A percentile compares a stretch with the other conserved stretches of the same genome.
Conservation (phyloP, 495 filamentous ascomycete species). For the Xylaria bambusicola region DNA sequence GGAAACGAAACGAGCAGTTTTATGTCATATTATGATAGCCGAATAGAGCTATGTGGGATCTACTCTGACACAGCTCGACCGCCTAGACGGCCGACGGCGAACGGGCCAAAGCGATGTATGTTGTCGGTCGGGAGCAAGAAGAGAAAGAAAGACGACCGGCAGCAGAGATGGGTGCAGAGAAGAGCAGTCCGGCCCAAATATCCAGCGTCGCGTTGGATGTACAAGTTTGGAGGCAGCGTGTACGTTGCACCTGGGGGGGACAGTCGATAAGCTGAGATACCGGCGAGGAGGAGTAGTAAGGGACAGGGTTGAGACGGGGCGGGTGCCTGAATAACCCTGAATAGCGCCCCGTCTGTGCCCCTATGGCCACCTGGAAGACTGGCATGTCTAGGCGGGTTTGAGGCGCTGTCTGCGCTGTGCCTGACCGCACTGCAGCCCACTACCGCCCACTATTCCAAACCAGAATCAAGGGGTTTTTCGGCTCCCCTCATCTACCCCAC, state of each 20-base stretch:
- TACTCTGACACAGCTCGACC: constrained; percentile 31
- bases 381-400: not conserved
- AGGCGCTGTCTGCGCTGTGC: not conserved
- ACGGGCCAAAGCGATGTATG: constrained; percentile 27
- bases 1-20: constrained; percentile 10
- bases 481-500: not conserved
- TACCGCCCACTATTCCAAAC: not conserved
- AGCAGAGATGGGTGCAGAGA: not conserved
- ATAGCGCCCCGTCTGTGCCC: not conserved
- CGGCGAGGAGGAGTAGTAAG: constrained; percentile 5
- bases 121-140: constrained; percentile 17
- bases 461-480: not conserved
- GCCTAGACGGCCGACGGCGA: constrained; percentile 33
- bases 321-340: constrained; percentile 5
- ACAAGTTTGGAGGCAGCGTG: constrained; percentile 10
- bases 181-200: not conserved
- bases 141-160: not conserved
- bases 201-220: constrained; percentile 12
- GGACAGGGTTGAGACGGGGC: constrained; percentile 11
- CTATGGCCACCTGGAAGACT: not conserved
- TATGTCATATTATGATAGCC: constrained; percentile 34
- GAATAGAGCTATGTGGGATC: not conserved
- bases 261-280: constrained; percentile 1
- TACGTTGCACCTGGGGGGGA: not conserved
- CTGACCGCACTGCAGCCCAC: not conserved